Evolutionary conservation across 1,284 basidiomycete species (phyloP).

Genomic region (Ceratobasidium sp.): DNA sequence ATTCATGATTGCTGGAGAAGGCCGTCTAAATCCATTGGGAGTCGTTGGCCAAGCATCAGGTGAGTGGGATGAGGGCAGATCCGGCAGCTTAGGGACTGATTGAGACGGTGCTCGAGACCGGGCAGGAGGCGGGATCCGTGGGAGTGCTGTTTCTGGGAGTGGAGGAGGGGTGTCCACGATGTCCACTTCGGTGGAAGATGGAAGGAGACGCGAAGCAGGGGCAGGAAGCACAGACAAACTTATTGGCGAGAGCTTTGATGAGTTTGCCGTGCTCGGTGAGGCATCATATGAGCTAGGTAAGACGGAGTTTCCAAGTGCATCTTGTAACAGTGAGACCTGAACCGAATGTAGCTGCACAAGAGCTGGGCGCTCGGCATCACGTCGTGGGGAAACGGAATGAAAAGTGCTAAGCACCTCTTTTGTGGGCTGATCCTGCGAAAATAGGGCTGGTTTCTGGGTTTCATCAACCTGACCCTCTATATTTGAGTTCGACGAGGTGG

Average conservation of each 20-base stretch:
- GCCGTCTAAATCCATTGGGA: not conserved
- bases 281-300: not conserved
- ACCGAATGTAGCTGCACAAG: slow-evolving; percentile 3
- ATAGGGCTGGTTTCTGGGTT: slow-evolving; percentile 46
- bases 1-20: not conserved
- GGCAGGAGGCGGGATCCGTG: slow-evolving; percentile 14
- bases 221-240: not conserved
- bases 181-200: slow-evolving; percentile 22
- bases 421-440: slow-evolving; percentile 46
- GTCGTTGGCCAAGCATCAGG: not conserved
- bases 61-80: not conserved
- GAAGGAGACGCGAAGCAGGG: not conserved
- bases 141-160: slow-evolving; percentile 23
- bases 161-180: slow-evolving; percentile 29
- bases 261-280: not conserved
- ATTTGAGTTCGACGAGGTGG: not conserved
- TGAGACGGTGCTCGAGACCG: not conserved
- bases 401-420: slow-evolving; percentile 44
- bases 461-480: slow-evolving; percentile 28
- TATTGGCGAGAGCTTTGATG: not conserved
- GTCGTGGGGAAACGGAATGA: slow-evolving; percentile 1
- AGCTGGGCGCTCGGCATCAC: slow-evolving; percentile 1
- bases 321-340: slow-evolving; percentile 16
- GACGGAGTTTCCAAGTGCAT: slow-evolving; percentile 31
- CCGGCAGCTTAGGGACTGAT: not conserved